These are phyloP conservation scores for Papilionanthe hybrid DNA, from an alignment of 116 monocot species.

Conservation along the genomic window DNA sequence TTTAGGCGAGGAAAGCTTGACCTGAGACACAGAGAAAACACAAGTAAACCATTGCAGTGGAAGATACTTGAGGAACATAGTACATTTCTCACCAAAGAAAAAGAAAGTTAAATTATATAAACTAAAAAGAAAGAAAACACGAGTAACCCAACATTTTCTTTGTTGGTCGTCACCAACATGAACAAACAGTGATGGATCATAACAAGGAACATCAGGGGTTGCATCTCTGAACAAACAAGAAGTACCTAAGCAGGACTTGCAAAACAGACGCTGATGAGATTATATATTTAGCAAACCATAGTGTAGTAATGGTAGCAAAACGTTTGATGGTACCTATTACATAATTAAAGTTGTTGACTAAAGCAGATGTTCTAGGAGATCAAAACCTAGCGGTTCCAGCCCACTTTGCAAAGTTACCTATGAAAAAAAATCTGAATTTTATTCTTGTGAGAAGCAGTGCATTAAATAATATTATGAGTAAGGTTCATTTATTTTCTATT, in stretches of 20 bases:
- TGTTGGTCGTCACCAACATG: neutral
- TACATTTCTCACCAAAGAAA: neutral
- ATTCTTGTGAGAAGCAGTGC: no score
- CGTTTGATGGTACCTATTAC: neutral
- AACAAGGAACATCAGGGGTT: neutral
- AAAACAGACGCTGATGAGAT: neutral
- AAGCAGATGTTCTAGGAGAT: neutral
- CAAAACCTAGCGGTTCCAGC: neutral
- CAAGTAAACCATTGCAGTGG: neutral
- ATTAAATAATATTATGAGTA: no score
- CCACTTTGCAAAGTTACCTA: neutral
- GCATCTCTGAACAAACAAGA: neutral
- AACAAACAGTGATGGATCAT: neutral
- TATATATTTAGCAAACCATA: neutral
- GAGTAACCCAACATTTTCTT: neutral
- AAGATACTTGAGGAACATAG: neutral
- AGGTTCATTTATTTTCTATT: no score
- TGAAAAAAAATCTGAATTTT: no score
- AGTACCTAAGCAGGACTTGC: neutral
- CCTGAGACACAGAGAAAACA: conserved; percentile 16
- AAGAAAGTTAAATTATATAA: neutral
- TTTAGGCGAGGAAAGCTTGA: conserved; percentile 44
- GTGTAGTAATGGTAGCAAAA: neutral
- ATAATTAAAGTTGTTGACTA: neutral
- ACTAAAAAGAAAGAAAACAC: neutral